These are phyloP conservation scores for Aegilops speltoides DNA, from an alignment of 176 grass and related monocot species.

Conservation along the genomic window DNA sequence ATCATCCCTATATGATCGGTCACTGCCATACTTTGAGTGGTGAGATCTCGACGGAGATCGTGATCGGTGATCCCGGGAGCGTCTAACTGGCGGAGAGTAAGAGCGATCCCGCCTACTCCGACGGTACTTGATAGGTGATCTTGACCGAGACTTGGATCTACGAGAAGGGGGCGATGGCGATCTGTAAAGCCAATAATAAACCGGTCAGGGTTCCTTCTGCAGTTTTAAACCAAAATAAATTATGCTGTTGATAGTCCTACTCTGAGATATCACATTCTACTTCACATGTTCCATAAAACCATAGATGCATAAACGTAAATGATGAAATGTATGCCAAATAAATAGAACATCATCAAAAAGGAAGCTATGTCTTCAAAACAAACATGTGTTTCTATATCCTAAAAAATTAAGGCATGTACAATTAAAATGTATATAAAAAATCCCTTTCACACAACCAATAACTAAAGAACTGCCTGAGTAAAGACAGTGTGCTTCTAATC, in stretches of 20 bases:
- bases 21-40: constrained; percentile 52
- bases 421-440: neutral
- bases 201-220: constrained; percentile 13
- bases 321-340: neutral
- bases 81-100: constrained; percentile 68
- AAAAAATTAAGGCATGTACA: constrained; percentile 11
- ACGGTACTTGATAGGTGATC: constrained; percentile 90
- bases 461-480: neutral
- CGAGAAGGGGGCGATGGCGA: constrained; percentile 55
- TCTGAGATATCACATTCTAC: neutral
- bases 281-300: neutral
- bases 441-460: neutral
- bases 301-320: constrained; percentile 9
- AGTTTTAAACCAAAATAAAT: constrained; percentile 28
- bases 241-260: neutral
- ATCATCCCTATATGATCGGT: constrained; percentile 62
- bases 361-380: neutral
- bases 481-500: neutral
- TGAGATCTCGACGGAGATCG: constrained; percentile 68
- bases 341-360: neutral
- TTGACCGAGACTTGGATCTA: constrained; percentile 78
- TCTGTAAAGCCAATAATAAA: constrained; percentile 55
- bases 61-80: constrained; percentile 51
- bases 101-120: constrained; percentile 70
- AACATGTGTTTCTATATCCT: constrained; percentile 10